These are phyloP conservation scores for Globisporangium mamillatum DNA, from an alignment of 352 stramenopile species.

Conservation along the genomic window DNA sequence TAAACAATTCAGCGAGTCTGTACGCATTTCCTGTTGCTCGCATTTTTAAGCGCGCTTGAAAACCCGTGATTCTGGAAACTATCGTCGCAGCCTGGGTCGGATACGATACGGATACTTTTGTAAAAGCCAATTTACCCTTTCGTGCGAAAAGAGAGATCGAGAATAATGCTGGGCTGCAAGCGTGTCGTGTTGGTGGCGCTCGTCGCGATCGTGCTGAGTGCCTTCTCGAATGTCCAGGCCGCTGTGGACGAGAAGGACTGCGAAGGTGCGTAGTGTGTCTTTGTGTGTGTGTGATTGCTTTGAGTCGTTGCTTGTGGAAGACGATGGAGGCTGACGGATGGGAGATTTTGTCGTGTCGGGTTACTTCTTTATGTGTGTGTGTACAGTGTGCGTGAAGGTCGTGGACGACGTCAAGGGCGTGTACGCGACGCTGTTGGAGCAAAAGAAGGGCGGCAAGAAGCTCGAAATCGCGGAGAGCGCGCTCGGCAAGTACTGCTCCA, in stretches of 20 bases:
- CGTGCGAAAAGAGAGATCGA: neutral
- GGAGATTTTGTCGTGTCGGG: neutral
- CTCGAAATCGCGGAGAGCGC: constrained; percentile 77
- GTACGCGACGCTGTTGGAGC: constrained; percentile 58
- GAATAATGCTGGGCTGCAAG: constrained; percentile 58
- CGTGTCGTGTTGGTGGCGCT: constrained; percentile 62
- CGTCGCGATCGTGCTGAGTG: constrained; percentile 50
- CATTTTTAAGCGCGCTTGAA: constrained; percentile 23
- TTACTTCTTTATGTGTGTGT: neutral
- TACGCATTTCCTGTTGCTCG: neutral
- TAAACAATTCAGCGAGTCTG: constrained; percentile 7
- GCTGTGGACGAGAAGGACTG: constrained; percentile 83
- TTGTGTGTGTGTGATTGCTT: neutral
- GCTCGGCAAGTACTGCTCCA: constrained; percentile 84
- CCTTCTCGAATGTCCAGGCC: constrained; percentile 28
- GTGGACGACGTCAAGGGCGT: constrained; percentile 82
- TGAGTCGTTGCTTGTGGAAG: neutral
- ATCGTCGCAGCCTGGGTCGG: neutral
- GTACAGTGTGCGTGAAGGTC: constrained; percentile 90
- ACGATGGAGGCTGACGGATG: neutral
- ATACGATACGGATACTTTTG: constrained; percentile 16
- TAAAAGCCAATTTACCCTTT: constrained; percentile 13
- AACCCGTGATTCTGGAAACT: constrained; percentile 11
- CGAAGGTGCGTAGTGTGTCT: constrained; percentile 64
- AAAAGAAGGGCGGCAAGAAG: constrained; percentile 78